Percentiles rank a stretch among this genome's conserved stretches.
These are phyloP conservation scores for Kappamyces sp. DNA, from an alignment of 192 early-diverging fungal genomes.

Conservation along the genomic window DNA sequence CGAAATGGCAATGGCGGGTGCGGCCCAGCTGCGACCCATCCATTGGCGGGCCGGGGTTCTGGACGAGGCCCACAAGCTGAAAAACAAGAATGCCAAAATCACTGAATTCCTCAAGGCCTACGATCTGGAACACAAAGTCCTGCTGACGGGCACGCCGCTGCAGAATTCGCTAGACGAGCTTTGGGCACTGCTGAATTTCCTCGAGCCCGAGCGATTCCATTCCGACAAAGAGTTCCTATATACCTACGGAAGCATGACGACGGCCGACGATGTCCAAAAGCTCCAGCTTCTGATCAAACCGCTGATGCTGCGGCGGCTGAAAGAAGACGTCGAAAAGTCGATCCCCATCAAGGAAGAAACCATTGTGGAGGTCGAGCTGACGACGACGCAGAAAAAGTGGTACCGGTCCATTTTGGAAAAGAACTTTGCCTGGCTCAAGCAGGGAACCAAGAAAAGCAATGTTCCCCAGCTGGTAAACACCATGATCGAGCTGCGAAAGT, in stretches of 20 bases:
- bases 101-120: slow-evolving; percentile 68
- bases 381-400: slow-evolving; percentile 76
- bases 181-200: slow-evolving; percentile 73
- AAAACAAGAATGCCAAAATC: slow-evolving; percentile 78
- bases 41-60: slow-evolving; percentile 67
- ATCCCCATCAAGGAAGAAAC: slow-evolving; percentile 88
- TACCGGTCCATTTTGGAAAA: slow-evolving; percentile 77
- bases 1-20: slow-evolving; percentile 57
- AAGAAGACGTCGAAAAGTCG: slow-evolving; percentile 83
- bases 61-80: slow-evolving; percentile 82
- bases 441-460: slow-evolving; percentile 58
- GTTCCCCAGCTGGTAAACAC: slow-evolving; percentile 76
- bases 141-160: slow-evolving; percentile 79
- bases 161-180: slow-evolving; percentile 80
- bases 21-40: slow-evolving; percentile 63
- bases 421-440: slow-evolving; percentile 77
- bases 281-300: slow-evolving; percentile 73
- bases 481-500: slow-evolving; percentile 86
- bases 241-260: slow-evolving; percentile 63
- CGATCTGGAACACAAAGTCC: slow-evolving; percentile 67
- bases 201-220: slow-evolving; percentile 67
- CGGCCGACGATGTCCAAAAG: slow-evolving; percentile 69
- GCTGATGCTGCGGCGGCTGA: slow-evolving; percentile 78
- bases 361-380: slow-evolving; percentile 83
- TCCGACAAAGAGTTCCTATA: slow-evolving; percentile 62